Conservation (phyloP, 306 rosid genomes). For the Mucuna pruriens region DNA sequence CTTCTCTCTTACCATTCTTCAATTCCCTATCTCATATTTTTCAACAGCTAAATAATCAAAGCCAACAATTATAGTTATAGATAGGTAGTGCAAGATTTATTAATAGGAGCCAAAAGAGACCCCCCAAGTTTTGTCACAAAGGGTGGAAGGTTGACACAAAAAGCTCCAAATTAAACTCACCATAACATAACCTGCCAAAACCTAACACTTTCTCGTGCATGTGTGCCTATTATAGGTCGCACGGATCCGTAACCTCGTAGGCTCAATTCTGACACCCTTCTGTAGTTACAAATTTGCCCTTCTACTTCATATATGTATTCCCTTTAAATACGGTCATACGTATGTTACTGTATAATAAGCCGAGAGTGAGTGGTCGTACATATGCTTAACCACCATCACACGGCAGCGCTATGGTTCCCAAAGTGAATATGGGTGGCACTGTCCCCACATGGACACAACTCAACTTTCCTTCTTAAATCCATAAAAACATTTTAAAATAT, state of each 20-base stretch:
- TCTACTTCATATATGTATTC: not conserved
- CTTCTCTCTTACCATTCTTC: not conserved
- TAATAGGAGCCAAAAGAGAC: not conserved
- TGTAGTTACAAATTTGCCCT: not conserved
- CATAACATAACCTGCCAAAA: conserved; percentile 32
- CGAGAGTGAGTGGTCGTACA: not conserved
- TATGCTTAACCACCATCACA: conserved; percentile 34
- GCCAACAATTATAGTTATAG: not conserved
- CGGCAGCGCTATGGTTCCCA: conserved; percentile 20
- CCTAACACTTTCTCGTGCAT: conserved; percentile 1
- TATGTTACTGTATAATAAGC: not conserved
- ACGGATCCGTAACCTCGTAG: conserved; percentile 42
- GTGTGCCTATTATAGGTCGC: conserved; percentile 14
- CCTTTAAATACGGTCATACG: not conserved
- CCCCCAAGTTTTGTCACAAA: not conserved
- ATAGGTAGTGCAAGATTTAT: conserved; percentile 2
- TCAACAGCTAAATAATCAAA: not conserved
- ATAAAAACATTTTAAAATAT: not conserved
- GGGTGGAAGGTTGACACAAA: not conserved
- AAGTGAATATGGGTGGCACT: conserved; percentile 9
- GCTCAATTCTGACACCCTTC: conserved; percentile 14
- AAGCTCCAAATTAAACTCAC: not conserved
- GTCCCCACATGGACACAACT: conserved; percentile 33
- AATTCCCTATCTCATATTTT: not conserved
- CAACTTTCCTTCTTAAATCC: not conserved